A percentile compares a stretch with the other conserved stretches of the same genome.
Evolutionary conservation across 2,329 filamentous ascomycete genomes (phyloP).

Genomic region (Sporothrix variecibatus): DNA sequence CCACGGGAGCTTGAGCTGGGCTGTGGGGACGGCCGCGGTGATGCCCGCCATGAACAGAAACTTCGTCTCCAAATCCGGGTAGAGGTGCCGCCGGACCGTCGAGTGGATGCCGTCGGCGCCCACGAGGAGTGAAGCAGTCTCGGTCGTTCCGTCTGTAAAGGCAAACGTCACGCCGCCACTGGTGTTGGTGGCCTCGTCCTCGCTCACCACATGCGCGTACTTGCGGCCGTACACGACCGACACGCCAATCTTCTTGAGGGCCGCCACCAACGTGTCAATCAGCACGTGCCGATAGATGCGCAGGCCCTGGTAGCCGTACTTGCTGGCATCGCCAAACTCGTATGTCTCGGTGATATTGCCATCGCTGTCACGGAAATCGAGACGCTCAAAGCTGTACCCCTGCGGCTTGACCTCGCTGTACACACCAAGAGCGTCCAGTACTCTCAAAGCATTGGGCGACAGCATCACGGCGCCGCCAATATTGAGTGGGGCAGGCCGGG

Average conservation of each 20-base stretch:
- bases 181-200: background rate
- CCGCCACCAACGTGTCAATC: slow-evolving; percentile 49
- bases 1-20: slow-evolving; percentile 41
- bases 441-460: slow-evolving; percentile 58
- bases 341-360: slow-evolving; percentile 41
- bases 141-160: slow-evolving; percentile 22
- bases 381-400: background rate
- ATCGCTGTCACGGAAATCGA: background rate
- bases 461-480: slow-evolving; percentile 60
- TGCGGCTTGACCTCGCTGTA: background rate
- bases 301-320: slow-evolving; percentile 56
- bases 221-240: slow-evolving; percentile 22
- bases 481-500: slow-evolving; percentile 42
- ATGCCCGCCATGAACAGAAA: slow-evolving; percentile 53
- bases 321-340: slow-evolving; percentile 49
- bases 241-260: slow-evolving; percentile 44
- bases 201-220: background rate
- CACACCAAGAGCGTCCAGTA: slow-evolving; percentile 45
- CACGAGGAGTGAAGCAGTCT: slow-evolving; percentile 46
- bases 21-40: slow-evolving; percentile 36
- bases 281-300: slow-evolving; percentile 57
- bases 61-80: slow-evolving; percentile 49
- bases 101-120: slow-evolving; percentile 57
- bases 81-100: slow-evolving; percentile 49
- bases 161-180: background rate